Conservation (phyloP, 2,329 filamentous ascomycete species). For the Pseudogymnoascus sp. region DNA sequence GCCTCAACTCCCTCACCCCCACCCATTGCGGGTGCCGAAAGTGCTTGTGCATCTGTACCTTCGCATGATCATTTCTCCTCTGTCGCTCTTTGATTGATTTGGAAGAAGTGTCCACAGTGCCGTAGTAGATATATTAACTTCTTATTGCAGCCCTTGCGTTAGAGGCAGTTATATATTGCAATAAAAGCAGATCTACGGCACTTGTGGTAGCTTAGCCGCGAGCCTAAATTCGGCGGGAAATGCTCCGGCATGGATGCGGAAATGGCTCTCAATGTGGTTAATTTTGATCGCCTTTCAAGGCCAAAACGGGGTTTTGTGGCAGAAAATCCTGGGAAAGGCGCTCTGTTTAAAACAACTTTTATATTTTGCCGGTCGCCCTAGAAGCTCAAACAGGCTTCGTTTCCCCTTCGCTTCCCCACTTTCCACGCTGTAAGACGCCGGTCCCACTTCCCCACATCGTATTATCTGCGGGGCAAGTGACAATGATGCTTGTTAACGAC, state of each 20-base stretch:
- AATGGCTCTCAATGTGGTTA: not conserved
- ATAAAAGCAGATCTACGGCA: not conserved
- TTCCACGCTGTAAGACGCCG: not conserved
- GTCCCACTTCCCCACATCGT: slow-evolving; percentile 2
- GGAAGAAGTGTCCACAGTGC: slow-evolving; percentile 23
- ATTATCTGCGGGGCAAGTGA: slow-evolving; percentile 1
- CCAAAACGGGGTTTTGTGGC: not conserved
- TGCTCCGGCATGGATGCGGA: not conserved
- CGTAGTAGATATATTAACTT: slow-evolving; percentile 23
- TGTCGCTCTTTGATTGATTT: slow-evolving; percentile 13
- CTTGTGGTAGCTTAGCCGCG: not conserved
- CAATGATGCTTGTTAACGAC: not conserved
- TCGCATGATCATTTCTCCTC: slow-evolving; percentile 14
- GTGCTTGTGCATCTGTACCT: slow-evolving; percentile 14
- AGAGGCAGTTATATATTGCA: not conserved
- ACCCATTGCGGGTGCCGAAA: slow-evolving; percentile 16
- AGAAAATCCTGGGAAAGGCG: not conserved
- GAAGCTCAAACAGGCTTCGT: not conserved
- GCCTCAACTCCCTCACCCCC: slow-evolving; percentile 17
- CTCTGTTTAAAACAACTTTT: not conserved
- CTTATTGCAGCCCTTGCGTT: slow-evolving; percentile 12
- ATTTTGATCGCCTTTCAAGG: not conserved
- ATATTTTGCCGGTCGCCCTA: not conserved
- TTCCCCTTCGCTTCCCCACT: slow-evolving; percentile 2
- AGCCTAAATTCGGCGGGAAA: slow-evolving; percentile 3